A percentile compares a stretch with the other conserved stretches of the same genome.
Evolutionary conservation across 805 yeast genomes (phyloP).

Genomic region (Monosporozyma solicola): DNA sequence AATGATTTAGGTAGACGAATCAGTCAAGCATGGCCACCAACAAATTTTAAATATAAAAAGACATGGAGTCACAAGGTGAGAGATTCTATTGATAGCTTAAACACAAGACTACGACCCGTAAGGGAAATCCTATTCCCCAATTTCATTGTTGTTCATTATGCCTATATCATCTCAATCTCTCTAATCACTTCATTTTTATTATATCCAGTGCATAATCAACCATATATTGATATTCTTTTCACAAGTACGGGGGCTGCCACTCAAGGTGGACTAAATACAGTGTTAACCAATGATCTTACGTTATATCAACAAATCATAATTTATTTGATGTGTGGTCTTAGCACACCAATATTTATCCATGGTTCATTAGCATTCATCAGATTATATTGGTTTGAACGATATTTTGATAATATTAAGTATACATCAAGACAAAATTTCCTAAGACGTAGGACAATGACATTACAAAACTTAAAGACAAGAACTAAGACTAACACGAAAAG

Average conservation of each 20-base stretch:
- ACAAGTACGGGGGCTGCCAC: conserved; percentile 67
- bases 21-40: not conserved
- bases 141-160: conserved; percentile 55
- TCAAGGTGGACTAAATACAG: conserved; percentile 84
- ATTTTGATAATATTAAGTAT: conserved; percentile 71
- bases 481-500: not conserved
- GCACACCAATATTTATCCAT: conserved; percentile 86
- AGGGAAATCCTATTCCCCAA: conserved; percentile 32
- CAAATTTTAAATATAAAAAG: conserved; percentile 16
- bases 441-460: conserved; percentile 56
- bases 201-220: conserved; percentile 54
- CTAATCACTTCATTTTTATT: conserved; percentile 64
- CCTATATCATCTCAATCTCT: conserved; percentile 50
- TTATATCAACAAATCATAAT: conserved; percentile 74
- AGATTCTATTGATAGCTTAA: conserved; percentile 26
- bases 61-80: conserved; percentile 32
- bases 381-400: conserved; percentile 78
- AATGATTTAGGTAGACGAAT: not conserved
- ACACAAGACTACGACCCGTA: conserved; percentile 25
- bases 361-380: conserved; percentile 66
- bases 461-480: conserved; percentile 10
- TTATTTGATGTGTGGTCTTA: conserved; percentile 49
- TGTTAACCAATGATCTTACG: conserved; percentile 50
- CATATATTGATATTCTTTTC: conserved; percentile 72
- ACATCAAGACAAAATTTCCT: conserved; percentile 64